Evolutionary conservation across 2,329 filamentous ascomycete species (phyloP).

Genomic region (Clonostachys sp.): DNA sequence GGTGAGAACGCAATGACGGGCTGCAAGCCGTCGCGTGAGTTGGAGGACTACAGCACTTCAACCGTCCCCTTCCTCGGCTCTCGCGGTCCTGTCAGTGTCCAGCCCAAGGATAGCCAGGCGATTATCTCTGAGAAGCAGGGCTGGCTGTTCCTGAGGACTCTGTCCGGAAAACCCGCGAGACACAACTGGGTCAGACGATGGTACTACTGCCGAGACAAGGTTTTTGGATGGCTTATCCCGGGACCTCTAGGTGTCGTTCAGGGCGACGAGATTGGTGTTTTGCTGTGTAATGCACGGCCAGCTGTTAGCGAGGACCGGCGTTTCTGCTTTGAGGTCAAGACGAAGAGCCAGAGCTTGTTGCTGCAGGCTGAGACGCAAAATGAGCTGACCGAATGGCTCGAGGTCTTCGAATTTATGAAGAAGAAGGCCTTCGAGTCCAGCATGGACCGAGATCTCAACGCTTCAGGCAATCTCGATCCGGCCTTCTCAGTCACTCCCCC

Average conservation of each 20-base stretch:
- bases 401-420: slow-evolving; percentile 90
- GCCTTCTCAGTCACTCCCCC: slow-evolving; percentile 92
- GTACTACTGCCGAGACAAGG: slow-evolving; percentile 94
- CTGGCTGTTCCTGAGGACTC: slow-evolving; percentile 81
- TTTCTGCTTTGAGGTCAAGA: slow-evolving; percentile 98
- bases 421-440: slow-evolving; percentile 81
- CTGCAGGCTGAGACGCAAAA: slow-evolving; percentile 89
- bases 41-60: slow-evolving; percentile 87
- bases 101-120: slow-evolving; percentile 44
- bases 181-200: slow-evolving; percentile 88
- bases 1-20: slow-evolving; percentile 69
- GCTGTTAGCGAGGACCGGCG: slow-evolving; percentile 88
- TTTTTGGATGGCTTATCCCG: slow-evolving; percentile 92
- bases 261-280: slow-evolving; percentile 90
- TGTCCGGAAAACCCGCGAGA: slow-evolving; percentile 82
- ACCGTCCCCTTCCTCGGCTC: slow-evolving; percentile 84
- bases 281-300: slow-evolving; percentile 89
- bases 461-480: slow-evolving; percentile 50
- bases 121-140: slow-evolving; percentile 78
- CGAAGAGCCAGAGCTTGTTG: slow-evolving; percentile 84
- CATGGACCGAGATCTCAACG: slow-evolving; percentile 43
- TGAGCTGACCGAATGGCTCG: slow-evolving; percentile 92
- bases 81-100: slow-evolving; percentile 60
- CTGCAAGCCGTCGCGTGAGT: slow-evolving; percentile 79
- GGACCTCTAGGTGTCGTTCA: slow-evolving; percentile 84